A percentile compares a stretch with the other conserved stretches of the same genome.
Evolutionary conservation across 2,329 filamentous ascomycete genomes (phyloP).

Genomic region (Fusarium tupiense): DNA sequence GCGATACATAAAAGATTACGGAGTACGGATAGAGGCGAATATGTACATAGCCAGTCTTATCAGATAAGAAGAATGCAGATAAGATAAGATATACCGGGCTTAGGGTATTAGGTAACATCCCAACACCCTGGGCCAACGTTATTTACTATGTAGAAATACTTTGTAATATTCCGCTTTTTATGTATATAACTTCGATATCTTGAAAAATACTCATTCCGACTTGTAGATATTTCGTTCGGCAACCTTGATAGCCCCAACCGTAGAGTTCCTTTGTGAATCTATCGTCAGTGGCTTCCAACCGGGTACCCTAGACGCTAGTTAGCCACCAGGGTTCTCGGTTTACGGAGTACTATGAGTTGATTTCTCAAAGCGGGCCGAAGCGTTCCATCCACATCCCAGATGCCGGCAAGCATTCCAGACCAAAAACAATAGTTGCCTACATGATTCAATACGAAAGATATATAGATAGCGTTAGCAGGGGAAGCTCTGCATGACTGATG

Average conservation of each 20-base stretch:
- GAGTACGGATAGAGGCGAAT: no score
- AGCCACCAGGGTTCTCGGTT: neutral
- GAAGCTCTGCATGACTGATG: neutral
- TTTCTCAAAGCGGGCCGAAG: neutral
- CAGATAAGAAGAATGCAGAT: no score
- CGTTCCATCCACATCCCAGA: neutral
- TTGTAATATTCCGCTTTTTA: accelerated
- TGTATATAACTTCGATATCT: no score
- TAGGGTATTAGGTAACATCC: no score
- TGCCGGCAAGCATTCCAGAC: neutral
- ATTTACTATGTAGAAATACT: accelerated
- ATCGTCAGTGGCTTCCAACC: neutral
- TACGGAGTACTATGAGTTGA: neutral
- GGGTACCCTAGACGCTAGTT: neutral
- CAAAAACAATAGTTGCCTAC: neutral
- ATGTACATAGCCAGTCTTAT: no score
- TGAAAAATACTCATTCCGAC: neutral
- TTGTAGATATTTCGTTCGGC: neutral
- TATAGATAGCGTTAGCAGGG: neutral
- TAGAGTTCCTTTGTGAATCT: neutral
- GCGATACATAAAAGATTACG: no score
- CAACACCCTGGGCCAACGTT: accelerated
- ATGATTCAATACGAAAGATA: neutral
- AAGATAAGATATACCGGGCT: no score
- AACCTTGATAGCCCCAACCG: neutral